These are phyloP conservation scores for Fusarium praegraminearum DNA, from an alignment of 2,329 filamentous ascomycete species.

Conservation along the genomic window DNA sequence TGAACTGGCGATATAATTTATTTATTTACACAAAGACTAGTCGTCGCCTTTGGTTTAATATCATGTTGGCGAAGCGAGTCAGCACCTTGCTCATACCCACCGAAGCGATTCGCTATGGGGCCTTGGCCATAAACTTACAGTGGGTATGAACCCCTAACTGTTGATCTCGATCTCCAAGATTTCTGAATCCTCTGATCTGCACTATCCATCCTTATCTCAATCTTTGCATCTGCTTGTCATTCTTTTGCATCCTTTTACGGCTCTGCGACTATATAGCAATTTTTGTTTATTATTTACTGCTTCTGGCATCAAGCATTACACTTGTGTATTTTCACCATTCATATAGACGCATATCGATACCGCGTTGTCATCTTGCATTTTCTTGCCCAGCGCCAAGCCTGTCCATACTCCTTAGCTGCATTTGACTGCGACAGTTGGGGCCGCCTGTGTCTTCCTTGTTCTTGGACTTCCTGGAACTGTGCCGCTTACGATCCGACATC, in stretches of 20 bases:
- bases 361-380: not conserved
- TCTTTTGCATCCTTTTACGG: slow-evolving; percentile 7
- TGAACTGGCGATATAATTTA: too few species aligned
- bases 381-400: slow-evolving; percentile 5
- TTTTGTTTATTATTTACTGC: not conserved
- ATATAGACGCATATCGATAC: not conserved
- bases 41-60: not conserved
- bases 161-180: slow-evolving; percentile 33
- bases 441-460: not conserved
- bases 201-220: slow-evolving; percentile 1
- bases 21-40: not conserved
- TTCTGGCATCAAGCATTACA: not conserved
- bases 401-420: slow-evolving; percentile 14
- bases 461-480: not conserved
- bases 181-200: slow-evolving; percentile 29
- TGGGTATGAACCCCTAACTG: slow-evolving; percentile 19
- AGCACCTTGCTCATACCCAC: not conserved
- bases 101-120: not conserved
- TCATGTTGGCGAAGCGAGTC: not conserved
- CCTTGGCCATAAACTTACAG: slow-evolving; percentile 15
- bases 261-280: slow-evolving; percentile 18
- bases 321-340: not conserved
- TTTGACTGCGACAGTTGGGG: slow-evolving; percentile 4
- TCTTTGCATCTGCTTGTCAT: slow-evolving; percentile 13
- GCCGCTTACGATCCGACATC: not conserved